Evolutionary conservation across 768 basidiomycete genomes (phyloP).

Genomic region (Suillus spraguei): DNA sequence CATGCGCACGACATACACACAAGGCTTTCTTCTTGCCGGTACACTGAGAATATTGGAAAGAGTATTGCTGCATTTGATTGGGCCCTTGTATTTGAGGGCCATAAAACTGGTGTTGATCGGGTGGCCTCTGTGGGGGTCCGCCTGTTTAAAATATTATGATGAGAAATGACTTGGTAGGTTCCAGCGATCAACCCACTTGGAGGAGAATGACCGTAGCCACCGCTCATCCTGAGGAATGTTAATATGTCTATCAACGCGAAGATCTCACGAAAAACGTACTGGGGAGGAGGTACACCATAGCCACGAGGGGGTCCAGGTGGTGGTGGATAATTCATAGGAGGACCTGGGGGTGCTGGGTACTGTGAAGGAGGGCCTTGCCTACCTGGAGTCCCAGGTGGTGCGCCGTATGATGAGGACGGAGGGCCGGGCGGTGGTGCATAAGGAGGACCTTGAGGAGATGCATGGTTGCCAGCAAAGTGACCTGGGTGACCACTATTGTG

Average conservation of each 20-base stretch:
- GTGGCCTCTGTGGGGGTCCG: conserved; percentile 55
- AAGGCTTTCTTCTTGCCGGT: conserved; percentile 87
- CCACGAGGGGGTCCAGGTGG: conserved; percentile 22
- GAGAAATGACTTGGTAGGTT: neutral
- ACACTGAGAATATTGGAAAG: conserved; percentile 89
- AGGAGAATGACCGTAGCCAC: conserved; percentile 12
- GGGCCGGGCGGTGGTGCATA: conserved; percentile 14
- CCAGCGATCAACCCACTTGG: conserved; percentile 9
- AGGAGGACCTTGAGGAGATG: conserved; percentile 16
- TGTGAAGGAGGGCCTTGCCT: conserved; percentile 24
- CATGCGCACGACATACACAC: conserved; percentile 54
- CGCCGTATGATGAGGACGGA: conserved; percentile 21
- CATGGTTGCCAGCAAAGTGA: conserved; percentile 21
- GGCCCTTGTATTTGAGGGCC: conserved; percentile 56
- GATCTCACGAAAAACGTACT: conserved; percentile 10
- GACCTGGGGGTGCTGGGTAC: neutral
- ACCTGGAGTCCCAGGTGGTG: conserved; percentile 20
- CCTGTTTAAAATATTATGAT: conserved; percentile 6
- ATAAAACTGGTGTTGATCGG: conserved; percentile 59
- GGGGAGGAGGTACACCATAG: conserved; percentile 8
- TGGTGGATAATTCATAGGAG: conserved; percentile 18
- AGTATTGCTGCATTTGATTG: conserved; percentile 54
- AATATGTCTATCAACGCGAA: conserved; percentile 12
- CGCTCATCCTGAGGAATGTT: conserved; percentile 2
- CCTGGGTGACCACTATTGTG: conserved; percentile 32